A percentile compares a stretch with the other conserved stretches of the same genome.
Conservation (phyloP, 2,329 filamentous ascomycete genomes). For the Fusarium musae region DNA sequence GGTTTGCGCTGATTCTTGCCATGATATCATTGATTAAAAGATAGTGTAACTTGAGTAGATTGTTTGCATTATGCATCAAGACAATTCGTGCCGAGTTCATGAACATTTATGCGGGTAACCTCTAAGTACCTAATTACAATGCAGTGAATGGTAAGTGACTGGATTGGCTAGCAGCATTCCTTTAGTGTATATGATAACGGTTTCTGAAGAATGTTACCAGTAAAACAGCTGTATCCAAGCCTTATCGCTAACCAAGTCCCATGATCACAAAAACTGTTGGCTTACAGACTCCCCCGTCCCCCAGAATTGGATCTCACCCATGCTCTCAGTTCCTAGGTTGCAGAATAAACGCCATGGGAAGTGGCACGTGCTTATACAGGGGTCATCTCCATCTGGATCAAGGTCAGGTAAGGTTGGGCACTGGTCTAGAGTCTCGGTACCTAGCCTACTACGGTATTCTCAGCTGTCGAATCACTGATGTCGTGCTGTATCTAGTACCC, state of each 20-base stretch:
- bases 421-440: conserved; percentile 1
- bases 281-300: background rate
- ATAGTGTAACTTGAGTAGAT: background rate
- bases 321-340: conserved; percentile 1
- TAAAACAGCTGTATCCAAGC: background rate
- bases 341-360: conserved; percentile 16
- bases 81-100: background rate
- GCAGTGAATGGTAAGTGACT: background rate
- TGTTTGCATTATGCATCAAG: background rate
- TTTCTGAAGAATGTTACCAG: background rate
- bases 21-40: background rate
- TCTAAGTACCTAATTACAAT: background rate
- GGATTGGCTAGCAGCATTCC: background rate
- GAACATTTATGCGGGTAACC: background rate
- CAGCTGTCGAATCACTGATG: conserved; percentile 24
- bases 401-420: conserved; percentile 12
- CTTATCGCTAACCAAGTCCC: background rate
- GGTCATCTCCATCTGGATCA: conserved; percentile 28
- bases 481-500: conserved; percentile 16
- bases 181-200: background rate
- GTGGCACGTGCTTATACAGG: conserved; percentile 45
- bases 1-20: background rate
- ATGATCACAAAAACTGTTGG: background rate
- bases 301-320: background rate
- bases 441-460: background rate